These are phyloP conservation scores for Exophiala mesophila DNA, from an alignment of 2,329 filamentous ascomycete species.

Conservation along the genomic window DNA sequence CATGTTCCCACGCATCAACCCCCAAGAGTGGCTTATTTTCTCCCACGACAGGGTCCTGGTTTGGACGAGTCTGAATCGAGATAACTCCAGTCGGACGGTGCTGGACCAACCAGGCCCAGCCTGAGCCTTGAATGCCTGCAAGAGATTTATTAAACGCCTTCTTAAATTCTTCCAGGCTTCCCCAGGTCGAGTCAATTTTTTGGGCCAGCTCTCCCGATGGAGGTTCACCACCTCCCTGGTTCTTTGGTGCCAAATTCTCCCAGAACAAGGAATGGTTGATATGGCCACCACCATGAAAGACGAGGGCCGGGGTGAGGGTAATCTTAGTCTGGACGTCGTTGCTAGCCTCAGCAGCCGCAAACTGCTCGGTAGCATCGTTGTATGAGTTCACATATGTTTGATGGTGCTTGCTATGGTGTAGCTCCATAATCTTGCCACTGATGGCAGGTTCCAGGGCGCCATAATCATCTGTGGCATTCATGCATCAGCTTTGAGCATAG, in stretches of 20 bases:
- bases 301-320: slow-evolving; percentile 64
- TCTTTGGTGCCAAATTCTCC: slow-evolving; percentile 63
- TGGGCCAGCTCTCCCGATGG: slow-evolving; percentile 54
- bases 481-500: background rate
- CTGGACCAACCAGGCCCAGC: slow-evolving; percentile 61
- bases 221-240: slow-evolving; percentile 57
- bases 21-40: slow-evolving; percentile 77
- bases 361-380: slow-evolving; percentile 69
- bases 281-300: slow-evolving; percentile 88
- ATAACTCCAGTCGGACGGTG: slow-evolving; percentile 56
- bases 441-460: slow-evolving; percentile 81
- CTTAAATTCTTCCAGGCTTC: slow-evolving; percentile 56
- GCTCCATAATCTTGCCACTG: slow-evolving; percentile 87
- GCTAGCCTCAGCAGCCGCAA: slow-evolving; percentile 51
- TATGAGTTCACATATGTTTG: slow-evolving; percentile 86
- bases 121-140: slow-evolving; percentile 61
- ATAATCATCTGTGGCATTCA: slow-evolving; percentile 72
- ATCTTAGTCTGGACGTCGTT: slow-evolving; percentile 62
- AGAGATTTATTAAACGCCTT: slow-evolving; percentile 60
- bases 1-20: slow-evolving; percentile 94
- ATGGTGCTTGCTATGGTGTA: slow-evolving; percentile 91
- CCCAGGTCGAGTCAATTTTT: slow-evolving; percentile 57
- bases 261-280: slow-evolving; percentile 91
- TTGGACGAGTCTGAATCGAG: slow-evolving; percentile 62
- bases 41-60: slow-evolving; percentile 85